Percentiles rank a stretch among this genome's conserved stretches.
Evolutionary conservation across 176 grass and related monocot genomes (phyloP).

Genomic region (Juncus inflexus): DNA sequence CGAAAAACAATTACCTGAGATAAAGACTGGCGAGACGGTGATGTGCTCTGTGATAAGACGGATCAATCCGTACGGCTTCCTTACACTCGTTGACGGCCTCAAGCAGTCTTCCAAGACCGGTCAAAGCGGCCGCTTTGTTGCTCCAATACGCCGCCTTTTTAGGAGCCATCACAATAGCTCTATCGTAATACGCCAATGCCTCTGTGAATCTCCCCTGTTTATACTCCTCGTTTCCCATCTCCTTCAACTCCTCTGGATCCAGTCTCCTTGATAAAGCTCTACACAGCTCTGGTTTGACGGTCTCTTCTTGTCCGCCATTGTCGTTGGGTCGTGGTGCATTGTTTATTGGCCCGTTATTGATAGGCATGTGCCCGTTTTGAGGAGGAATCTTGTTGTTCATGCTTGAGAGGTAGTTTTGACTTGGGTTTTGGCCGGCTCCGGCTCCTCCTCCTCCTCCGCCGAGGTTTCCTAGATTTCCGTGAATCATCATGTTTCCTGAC

Average conservation of each 20-base stretch:
- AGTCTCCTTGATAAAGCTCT: conserved; percentile 55
- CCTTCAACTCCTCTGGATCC: conserved; percentile 88
- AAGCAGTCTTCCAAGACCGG: conserved; percentile 52
- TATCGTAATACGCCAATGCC: conserved; percentile 83
- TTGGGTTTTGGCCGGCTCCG: conserved; percentile 11
- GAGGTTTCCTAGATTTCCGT: conserved; percentile 82
- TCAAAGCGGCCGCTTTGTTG: conserved; percentile 87
- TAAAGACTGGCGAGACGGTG: conserved; percentile 64
- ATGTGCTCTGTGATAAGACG: conserved; percentile 60
- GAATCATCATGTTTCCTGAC: conserved; percentile 86
- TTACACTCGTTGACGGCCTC: conserved; percentile 76
- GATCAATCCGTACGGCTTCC: conserved; percentile 71
- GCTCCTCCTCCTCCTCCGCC: conserved; percentile 8
- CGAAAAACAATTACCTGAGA: conserved; percentile 53
- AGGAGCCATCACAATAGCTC: conserved; percentile 68
- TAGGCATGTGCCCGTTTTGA: neutral
- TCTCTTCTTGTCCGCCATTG: neutral
- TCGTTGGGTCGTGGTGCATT: neutral
- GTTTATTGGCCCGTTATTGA: neutral
- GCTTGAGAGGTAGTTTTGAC: neutral
- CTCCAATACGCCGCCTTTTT: conserved; percentile 57
- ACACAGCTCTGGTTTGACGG: conserved; percentile 30
- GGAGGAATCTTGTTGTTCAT: neutral
- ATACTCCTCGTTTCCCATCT: conserved; percentile 93
- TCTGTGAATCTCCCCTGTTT: conserved; percentile 66